Evolutionary conservation across 2,329 filamentous ascomycete genomes (phyloP), one percentile per base, ranked within the genome.

Genomic region (Calonectria fujianensis): DNA sequence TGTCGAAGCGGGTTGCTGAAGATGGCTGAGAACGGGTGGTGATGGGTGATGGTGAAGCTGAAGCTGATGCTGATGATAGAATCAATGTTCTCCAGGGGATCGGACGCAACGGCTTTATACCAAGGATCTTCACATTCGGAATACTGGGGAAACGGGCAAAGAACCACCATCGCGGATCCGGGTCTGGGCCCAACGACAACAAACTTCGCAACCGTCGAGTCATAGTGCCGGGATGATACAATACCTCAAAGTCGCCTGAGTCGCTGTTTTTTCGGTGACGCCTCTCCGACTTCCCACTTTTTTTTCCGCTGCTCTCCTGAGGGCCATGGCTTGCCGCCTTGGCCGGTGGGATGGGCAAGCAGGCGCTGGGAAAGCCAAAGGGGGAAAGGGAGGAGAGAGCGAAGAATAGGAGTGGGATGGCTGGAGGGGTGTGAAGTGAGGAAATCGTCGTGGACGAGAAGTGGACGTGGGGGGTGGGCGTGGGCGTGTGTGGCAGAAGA

Each of bases 21-120:
- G 63, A 48, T 48, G 45, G 39, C 6, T 20, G 39, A 45, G 16
- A 2, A 20, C 39, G 39, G 39, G 37, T 45, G 39, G 8, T 48
- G 41, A 35, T 67, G 61, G 32, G 51, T 35, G 67, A 51, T 32
- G 52, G 35, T 48, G 52, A 37, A 18, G 67, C 18, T 61, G 64
- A 64, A 63, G 68, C 70, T 68, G 68, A 39, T 74, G 74, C 69
- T 67, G 48, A 74, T 69, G 24, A 48, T 70, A 73, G 74, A 39
- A 61, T 35, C 74, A 31, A 50, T 39, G 35, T 32, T 69, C 10
- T 52, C 77, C 79, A 80, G 74, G 72, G 79, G 69, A 73, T 73
- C 69, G 79, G 79, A 78, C 77, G 70, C 76, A 79, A 80, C 79
- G 79, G 77, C 79, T 80, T 80, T 80, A 80, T 80, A 80, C 75